phyloP scores from a whole-genome alignment of 2,329 filamentous ascomycete genomes.

The Trichoderma semiorbis region DNA sequence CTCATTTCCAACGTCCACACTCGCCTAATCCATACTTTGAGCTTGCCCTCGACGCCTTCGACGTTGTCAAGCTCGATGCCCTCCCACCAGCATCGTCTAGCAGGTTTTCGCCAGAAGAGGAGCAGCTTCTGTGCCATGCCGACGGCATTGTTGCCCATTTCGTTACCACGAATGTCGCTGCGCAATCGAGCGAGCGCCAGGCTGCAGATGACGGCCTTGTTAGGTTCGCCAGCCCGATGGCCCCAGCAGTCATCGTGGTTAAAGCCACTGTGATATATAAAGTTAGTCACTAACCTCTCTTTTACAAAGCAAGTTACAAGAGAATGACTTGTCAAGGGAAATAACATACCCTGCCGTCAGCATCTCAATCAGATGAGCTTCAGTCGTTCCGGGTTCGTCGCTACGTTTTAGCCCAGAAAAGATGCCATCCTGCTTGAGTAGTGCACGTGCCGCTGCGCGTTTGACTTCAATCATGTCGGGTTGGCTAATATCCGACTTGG shows the following conservation, averaged over 20 bases:
- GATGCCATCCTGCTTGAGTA: slow-evolving; percentile 87
- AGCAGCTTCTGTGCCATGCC: slow-evolving; percentile 98
- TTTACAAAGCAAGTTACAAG: not conserved
- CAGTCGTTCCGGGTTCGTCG: slow-evolving; percentile 92
- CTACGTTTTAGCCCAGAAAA: slow-evolving; percentile 94
- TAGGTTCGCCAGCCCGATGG: slow-evolving; percentile 93
- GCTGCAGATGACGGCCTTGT: slow-evolving; percentile 97
- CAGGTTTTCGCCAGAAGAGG: slow-evolving; percentile 97
- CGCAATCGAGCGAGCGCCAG: slow-evolving; percentile 88
- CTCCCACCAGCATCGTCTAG: slow-evolving; percentile 97
- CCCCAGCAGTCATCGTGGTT: slow-evolving; percentile 95
- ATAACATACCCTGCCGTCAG: slow-evolving; percentile 84
- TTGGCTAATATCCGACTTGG: slow-evolving; percentile 76
- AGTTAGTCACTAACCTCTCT: not conserved
- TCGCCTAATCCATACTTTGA: slow-evolving; percentile 97
- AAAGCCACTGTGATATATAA: slow-evolving; percentile 66
- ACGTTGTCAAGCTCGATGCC: slow-evolving; percentile 88
- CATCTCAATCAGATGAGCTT: slow-evolving; percentile 99
- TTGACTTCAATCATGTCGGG: slow-evolving; percentile 95
- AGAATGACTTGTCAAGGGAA: not conserved
- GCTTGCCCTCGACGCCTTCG: slow-evolving; percentile 82
- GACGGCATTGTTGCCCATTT: slow-evolving; percentile 72
- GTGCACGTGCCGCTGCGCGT: slow-evolving; percentile 79
- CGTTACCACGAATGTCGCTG: slow-evolving; percentile 83
- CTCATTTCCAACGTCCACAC: slow-evolving; percentile 99